Base-by-base conservation (phyloP, 2,329 filamentous ascomycete species). In the Botrytis pseudocinerea region DNA sequence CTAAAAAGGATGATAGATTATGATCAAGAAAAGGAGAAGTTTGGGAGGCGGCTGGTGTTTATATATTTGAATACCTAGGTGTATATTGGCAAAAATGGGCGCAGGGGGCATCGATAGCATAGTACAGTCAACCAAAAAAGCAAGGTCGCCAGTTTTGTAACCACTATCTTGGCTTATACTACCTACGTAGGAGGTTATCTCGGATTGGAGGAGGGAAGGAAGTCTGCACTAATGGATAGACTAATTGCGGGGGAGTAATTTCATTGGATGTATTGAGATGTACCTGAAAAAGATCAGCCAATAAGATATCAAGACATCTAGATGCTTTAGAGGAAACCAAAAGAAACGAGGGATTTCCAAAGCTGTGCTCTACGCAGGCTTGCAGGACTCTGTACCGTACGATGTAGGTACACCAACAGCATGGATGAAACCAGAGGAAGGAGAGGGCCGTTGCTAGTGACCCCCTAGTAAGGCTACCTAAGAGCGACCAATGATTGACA, bases 61-160 rank as follows among this genome's bases (percentile, higher is more conserved):
- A 66, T 66, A 66, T 63, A 63, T 64, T 46, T 38, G 46, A 28
- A n/a, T 4, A 22, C 22, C 10, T 6, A 14, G 22, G 48, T 51
- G 25, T 66, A 40, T 54, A 38, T 66, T 66, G 64, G 35, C 35
- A 28, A 66, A 20, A 51, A 66, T 54, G 25, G 32, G 8, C 32
- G 64, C 63, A 66, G 44, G 63, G 44, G 63, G 63, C 8, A 18
- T 38, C 2, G 12, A 65, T 18, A 25, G 62, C 28, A n/a, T 22
- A 35, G 42, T 12, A 32, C 22, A 9, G 20, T 35, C 28, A 64
- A n/a, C 5, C 7, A 22, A 54, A 28, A 66, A 66, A 66, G 64
- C 46, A 66, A 66, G 46, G 64, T 66, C 64, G 38, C 32, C n/a
- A n/a, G 40, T 63, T 64, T 64, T 28, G 62, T 64, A 44, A 28